Conservation (phyloP, 2,329 filamentous ascomycete genomes). For the Biscogniauxia sp. region DNA sequence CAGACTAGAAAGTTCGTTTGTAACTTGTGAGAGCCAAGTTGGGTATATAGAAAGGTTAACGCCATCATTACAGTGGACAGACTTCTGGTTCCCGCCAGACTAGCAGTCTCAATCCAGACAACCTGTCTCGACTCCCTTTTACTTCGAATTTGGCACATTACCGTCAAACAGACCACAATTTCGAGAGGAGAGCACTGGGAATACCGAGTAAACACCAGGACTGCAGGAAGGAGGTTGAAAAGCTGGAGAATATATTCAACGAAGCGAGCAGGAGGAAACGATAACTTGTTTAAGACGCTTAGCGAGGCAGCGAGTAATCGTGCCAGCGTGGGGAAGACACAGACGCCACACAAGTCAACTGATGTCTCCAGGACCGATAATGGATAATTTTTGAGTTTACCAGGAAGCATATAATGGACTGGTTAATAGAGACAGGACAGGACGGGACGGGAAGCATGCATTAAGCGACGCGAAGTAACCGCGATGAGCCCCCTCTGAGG, state of each 20-base stretch:
- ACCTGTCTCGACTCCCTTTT: neutral
- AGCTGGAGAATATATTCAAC: neutral
- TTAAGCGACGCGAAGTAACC: no score
- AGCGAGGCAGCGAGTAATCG: no score
- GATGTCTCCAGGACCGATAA: no score
- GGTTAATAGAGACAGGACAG: no score
- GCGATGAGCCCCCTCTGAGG: no score
- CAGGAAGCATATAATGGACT: no score
- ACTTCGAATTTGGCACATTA: neutral
- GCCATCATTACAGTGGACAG: neutral
- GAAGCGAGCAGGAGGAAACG: neutral
- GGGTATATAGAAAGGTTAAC: neutral
- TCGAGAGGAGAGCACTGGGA: neutral
- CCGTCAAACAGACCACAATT: neutral
- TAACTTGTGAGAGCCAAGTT: neutral
- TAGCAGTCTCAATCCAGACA: neutral
- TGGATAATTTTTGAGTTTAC: no score
- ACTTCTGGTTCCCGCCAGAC: neutral
- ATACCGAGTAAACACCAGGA: neutral
- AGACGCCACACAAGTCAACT: no score
- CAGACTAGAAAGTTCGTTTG: neutral
- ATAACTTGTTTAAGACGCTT: neutral
- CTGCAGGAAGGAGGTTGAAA: neutral
- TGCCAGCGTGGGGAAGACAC: no score
- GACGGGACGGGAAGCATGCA: no score